Evolutionary conservation across 257 asterid genomes (phyloP).

Genomic region (Henckelia pumila): DNA sequence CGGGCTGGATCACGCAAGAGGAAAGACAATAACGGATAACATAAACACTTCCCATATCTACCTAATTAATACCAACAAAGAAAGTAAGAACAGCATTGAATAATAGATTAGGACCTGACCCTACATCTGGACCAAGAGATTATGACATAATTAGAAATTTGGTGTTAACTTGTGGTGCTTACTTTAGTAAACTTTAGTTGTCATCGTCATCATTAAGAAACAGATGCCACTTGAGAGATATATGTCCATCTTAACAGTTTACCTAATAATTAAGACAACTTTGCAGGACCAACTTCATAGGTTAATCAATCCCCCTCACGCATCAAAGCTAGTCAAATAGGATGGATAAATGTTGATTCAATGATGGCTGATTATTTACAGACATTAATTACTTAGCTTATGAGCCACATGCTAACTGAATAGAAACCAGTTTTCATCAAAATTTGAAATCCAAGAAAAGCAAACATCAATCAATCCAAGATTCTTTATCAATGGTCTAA

Average conservation of each 20-base stretch:
- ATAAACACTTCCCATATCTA: not conserved
- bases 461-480: not conserved
- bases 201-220: not conserved
- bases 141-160: not conserved
- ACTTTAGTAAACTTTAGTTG: not conserved
- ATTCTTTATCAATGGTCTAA: not conserved
- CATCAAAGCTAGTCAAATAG: not conserved
- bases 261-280: not conserved
- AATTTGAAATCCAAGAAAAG: not conserved
- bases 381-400: not conserved
- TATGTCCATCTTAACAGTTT: not conserved
- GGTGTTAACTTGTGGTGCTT: not conserved
- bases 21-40: not conserved
- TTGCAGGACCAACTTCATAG: not conserved
- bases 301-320: not conserved
- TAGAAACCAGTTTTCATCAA: not conserved
- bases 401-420: not conserved
- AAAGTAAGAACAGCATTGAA: not conserved
- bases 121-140: not conserved
- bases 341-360: not conserved
- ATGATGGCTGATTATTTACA: not conserved
- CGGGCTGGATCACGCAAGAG: constrained; percentile 6
- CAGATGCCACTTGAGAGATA: not conserved
- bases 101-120: constrained; percentile 5
- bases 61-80: constrained; percentile 2